Evolutionary conservation across 495 filamentous ascomycete species (phyloP).

Genomic region (Jackrogersella minutella): DNA sequence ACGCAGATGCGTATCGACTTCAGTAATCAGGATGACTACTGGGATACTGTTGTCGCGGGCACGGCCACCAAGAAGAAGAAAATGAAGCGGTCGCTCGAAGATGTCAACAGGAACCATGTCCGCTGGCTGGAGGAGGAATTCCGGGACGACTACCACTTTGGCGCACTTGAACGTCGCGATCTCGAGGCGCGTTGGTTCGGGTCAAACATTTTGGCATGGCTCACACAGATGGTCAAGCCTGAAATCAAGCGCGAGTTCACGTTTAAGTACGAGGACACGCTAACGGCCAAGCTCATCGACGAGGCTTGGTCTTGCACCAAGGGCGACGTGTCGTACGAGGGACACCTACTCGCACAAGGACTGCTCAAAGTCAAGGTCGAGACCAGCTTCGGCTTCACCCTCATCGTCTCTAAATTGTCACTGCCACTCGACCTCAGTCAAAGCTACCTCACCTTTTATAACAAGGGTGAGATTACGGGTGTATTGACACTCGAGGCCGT

Average conservation of each 20-base stretch:
- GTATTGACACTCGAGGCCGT: conserved; percentile 41
- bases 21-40: conserved; percentile 49
- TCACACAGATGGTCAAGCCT: background rate
- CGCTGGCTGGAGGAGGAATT: too few relatives aligned
- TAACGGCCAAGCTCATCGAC: conserved; percentile 30
- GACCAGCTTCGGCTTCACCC: conserved; percentile 43
- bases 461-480: conserved; percentile 38
- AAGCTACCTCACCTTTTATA: conserved; percentile 44
- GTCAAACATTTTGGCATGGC: background rate
- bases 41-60: conserved; percentile 42
- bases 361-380: conserved; percentile 27
- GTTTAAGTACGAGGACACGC: conserved; percentile 20
- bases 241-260: conserved; percentile 22
- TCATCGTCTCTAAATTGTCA: conserved; percentile 19
- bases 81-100: too few relatives aligned
- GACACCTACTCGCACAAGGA: conserved; percentile 33
- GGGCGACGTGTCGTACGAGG: background rate
- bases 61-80: too few relatives aligned
- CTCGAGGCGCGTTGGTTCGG: too few relatives aligned
- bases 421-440: conserved; percentile 31
- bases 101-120: too few relatives aligned
- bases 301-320: conserved; percentile 19
- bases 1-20: conserved; percentile 49
- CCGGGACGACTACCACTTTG: too few relatives aligned
- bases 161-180: too few relatives aligned